A percentile compares a stretch with the other conserved stretches of the same genome.
phyloP scores from a whole-genome alignment of 2,329 filamentous ascomycete genomes.

The Chrysoporthe austroafricana region DNA sequence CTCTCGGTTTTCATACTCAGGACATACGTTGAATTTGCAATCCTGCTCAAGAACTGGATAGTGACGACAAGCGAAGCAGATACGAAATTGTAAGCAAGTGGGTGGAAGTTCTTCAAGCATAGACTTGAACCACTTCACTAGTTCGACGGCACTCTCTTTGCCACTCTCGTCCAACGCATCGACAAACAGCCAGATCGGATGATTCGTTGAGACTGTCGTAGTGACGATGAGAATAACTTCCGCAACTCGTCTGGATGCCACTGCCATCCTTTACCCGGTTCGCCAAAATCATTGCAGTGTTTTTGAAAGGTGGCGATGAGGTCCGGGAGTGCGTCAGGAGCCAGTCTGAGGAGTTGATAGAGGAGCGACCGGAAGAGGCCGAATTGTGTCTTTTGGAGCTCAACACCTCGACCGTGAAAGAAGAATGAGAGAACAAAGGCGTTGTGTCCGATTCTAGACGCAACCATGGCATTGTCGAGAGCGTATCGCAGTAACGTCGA shows the following conservation, averaged over 20 bases:
- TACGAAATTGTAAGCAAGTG: constrained; percentile 26
- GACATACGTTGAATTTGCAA: constrained; percentile 33
- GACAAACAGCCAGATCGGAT: constrained; percentile 36
- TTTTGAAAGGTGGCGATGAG: constrained; percentile 31
- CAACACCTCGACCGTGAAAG: constrained; percentile 40
- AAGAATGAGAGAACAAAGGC: constrained; percentile 38
- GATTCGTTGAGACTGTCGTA: constrained; percentile 32
- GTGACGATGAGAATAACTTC: constrained; percentile 28
- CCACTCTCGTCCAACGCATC: constrained; percentile 44
- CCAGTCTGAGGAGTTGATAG: constrained; percentile 38
- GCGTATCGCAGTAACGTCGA: constrained; percentile 41
- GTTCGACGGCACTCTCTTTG: constrained; percentile 30
- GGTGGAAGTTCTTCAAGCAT: constrained; percentile 31
- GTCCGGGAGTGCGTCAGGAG: constrained; percentile 29
- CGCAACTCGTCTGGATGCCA: constrained; percentile 36
- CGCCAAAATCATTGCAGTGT: constrained; percentile 18
- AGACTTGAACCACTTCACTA: constrained; percentile 32
- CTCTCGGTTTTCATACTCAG: constrained; percentile 37
- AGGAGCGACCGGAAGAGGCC: constrained; percentile 43
- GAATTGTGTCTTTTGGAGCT: constrained; percentile 37
- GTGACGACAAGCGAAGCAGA: constrained; percentile 41
- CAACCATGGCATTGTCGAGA: constrained; percentile 27
- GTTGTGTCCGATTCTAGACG: background rate
- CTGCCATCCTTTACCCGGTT: constrained; percentile 32
- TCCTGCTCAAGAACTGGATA: constrained; percentile 36